Evolutionary conservation across 2,329 filamentous ascomycete genomes (phyloP).

Genomic region (Fusarium mexicanum): DNA sequence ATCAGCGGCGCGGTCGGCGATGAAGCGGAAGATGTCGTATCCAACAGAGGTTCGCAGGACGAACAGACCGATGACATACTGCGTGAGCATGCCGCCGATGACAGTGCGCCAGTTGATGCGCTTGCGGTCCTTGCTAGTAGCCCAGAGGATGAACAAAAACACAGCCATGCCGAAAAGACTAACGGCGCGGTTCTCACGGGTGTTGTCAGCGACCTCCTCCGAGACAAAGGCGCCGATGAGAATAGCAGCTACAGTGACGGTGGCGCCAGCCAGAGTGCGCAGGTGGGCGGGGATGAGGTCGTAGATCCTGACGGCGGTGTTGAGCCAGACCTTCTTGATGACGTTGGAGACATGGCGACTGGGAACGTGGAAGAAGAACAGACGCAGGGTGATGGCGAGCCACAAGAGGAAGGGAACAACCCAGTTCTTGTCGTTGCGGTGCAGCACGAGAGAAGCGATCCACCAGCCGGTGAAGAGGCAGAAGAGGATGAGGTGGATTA

Average conservation of each 20-base stretch:
- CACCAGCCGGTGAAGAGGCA: constrained; percentile 70
- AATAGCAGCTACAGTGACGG: constrained; percentile 74
- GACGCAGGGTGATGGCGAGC: constrained; percentile 76
- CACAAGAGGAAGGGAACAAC: constrained; percentile 85
- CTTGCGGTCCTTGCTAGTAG: constrained; percentile 75
- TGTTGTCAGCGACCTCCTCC: constrained; percentile 78
- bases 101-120: constrained; percentile 79
- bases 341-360: constrained; percentile 72
- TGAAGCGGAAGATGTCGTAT: constrained; percentile 91
- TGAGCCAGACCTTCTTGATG: constrained; percentile 73
- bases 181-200: constrained; percentile 79
- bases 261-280: constrained; percentile 70
- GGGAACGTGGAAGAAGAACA: constrained; percentile 79
- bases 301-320: constrained; percentile 68
- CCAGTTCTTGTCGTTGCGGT: constrained; percentile 80
- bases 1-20: constrained; percentile 77
- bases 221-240: constrained; percentile 82
- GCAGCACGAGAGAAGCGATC: constrained; percentile 78
- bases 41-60: constrained; percentile 83
- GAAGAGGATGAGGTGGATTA: constrained; percentile 58
- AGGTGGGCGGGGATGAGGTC: constrained; percentile 72
- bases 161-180: constrained; percentile 82
- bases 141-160: constrained; percentile 73
- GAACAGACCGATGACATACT: constrained; percentile 90
- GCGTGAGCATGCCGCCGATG: constrained; percentile 86